Evolutionary conservation across 148 eudicot genomes (phyloP).

Genomic region (Cornus suecica): DNA sequence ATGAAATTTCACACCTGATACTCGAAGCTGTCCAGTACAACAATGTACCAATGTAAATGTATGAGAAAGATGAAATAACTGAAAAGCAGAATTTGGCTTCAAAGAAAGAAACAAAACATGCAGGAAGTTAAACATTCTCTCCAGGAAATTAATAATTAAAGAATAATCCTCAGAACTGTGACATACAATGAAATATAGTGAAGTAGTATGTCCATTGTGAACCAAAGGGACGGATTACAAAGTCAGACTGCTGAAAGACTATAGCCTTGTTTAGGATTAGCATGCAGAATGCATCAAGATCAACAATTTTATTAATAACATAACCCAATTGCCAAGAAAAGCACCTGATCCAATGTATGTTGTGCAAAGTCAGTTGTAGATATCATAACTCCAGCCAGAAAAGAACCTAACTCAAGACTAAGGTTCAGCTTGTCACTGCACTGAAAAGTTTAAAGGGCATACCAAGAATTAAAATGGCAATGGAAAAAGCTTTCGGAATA

Average conservation of each 20-base stretch:
- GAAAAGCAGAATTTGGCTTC: neutral
- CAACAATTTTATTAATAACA: neutral
- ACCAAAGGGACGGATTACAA: neutral
- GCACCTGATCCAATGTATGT: slow-evolving; percentile 97
- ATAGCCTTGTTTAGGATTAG: neutral
- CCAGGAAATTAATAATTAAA: neutral
- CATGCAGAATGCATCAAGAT: slow-evolving; percentile 1
- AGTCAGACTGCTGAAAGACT: neutral
- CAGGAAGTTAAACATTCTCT: neutral
- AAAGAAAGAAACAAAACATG: neutral
- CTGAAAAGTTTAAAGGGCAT: slow-evolving; percentile 45
- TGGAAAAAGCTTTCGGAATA: neutral
- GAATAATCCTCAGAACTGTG: neutral
- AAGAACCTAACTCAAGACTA: slow-evolving; percentile 97
- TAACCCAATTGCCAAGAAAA: neutral
- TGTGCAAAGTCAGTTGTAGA: slow-evolving; percentile 96
- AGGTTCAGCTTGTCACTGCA: slow-evolving; percentile 99
- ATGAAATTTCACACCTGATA: neutral
- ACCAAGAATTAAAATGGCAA: neutral
- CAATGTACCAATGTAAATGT: neutral
- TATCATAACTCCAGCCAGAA: slow-evolving; percentile 98
- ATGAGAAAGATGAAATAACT: neutral
- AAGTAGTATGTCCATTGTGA: neutral
- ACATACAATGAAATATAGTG: neutral
- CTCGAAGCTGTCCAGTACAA: neutral